Conservation (phyloP, 2,329 filamentous ascomycete genomes). For the Dothideomycetes sp. region DNA sequence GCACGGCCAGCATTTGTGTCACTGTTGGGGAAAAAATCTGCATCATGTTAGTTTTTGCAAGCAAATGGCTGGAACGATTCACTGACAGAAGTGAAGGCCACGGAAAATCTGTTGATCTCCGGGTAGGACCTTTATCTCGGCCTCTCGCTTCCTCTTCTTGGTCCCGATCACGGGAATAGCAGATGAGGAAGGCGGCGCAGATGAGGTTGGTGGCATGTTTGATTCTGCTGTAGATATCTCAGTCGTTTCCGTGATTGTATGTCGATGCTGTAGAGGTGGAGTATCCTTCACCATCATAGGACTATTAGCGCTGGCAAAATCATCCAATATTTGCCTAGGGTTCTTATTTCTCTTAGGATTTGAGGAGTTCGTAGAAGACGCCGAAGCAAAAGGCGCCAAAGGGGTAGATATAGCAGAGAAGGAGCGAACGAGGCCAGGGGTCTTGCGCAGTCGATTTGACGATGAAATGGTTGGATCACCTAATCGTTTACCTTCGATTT, state of each 20-base stretch:
- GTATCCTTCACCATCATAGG: slow-evolving; percentile 8
- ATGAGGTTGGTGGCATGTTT: slow-evolving; percentile 16
- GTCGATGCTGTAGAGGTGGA: slow-evolving; percentile 11
- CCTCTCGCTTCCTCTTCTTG: slow-evolving; percentile 6
- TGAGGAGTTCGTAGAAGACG: not conserved
- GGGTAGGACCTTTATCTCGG: slow-evolving; percentile 18
- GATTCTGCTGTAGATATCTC: slow-evolving; percentile 1
- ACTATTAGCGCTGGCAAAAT: slow-evolving; percentile 1
- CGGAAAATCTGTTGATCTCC: slow-evolving; percentile 24
- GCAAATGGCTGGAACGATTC: not conserved
- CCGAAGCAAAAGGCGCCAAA: not conserved
- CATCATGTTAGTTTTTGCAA: not conserved
- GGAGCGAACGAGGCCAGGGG: slow-evolving; percentile 18
- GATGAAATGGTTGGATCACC: slow-evolving; percentile 9
- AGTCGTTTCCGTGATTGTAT: slow-evolving; percentile 6
- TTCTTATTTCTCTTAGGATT: not conserved
- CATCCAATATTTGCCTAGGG: slow-evolving; percentile 3
- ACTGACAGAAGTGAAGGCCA: slow-evolving; percentile 23
- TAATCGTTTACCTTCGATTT: slow-evolving; percentile 14
- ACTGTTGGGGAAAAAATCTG: slow-evolving; percentile 71
- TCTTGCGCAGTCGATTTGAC: not conserved
- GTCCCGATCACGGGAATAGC: slow-evolving; percentile 7
- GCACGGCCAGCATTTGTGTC: slow-evolving; percentile 59
- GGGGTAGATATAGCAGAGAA: slow-evolving; percentile 15
- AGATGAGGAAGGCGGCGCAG: slow-evolving; percentile 11